Conservation (phyloP, 495 filamentous ascomycete species). For the Penicillium ucsense region DNA sequence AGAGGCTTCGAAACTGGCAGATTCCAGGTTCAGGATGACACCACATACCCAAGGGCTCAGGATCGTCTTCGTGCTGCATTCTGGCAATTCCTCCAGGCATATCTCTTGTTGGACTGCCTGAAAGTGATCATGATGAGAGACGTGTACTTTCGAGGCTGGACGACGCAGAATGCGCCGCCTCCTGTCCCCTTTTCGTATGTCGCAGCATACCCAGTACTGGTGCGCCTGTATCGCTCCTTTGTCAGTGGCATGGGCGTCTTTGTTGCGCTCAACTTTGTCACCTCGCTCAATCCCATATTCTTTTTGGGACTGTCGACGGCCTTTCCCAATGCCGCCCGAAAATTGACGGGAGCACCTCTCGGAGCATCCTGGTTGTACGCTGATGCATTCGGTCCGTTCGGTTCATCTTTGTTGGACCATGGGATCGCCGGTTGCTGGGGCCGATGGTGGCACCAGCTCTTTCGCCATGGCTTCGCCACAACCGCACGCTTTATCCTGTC, state of each 20-base stretch:
- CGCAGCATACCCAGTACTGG: slow-evolving; percentile 22
- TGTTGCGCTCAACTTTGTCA: slow-evolving; percentile 44
- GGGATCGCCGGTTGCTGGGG: slow-evolving; percentile 74
- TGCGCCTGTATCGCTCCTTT: slow-evolving; percentile 40
- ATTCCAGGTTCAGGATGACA: slow-evolving; percentile 4
- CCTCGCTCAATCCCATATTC: slow-evolving; percentile 44
- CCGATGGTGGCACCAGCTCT: slow-evolving; percentile 82
- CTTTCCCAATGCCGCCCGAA: slow-evolving; percentile 27
- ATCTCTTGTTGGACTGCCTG: slow-evolving; percentile 55
- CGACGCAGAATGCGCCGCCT: slow-evolving; percentile 21
- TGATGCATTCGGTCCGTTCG: slow-evolving; percentile 47
- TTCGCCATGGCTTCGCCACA: slow-evolving; percentile 60
- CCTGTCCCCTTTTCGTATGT: slow-evolving; percentile 38
- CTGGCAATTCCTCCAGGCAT: slow-evolving; percentile 38
- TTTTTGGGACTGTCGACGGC: slow-evolving; percentile 46
- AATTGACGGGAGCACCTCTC: slow-evolving; percentile 34
- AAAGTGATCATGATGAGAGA: slow-evolving; percentile 60
- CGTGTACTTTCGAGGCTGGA: slow-evolving; percentile 56
- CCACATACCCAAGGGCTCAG: slow-evolving; percentile 16
- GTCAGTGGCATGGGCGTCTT: slow-evolving; percentile 42
- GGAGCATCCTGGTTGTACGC: slow-evolving; percentile 59
- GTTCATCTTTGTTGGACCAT: slow-evolving; percentile 44
- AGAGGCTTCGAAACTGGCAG: slow-evolving; percentile 3
- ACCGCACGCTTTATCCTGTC: slow-evolving; percentile 42
- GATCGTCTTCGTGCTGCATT: slow-evolving; percentile 40